Evolutionary conservation across 805 yeast genomes (phyloP).

Genomic region (Starmerella ratchasimensis): DNA sequence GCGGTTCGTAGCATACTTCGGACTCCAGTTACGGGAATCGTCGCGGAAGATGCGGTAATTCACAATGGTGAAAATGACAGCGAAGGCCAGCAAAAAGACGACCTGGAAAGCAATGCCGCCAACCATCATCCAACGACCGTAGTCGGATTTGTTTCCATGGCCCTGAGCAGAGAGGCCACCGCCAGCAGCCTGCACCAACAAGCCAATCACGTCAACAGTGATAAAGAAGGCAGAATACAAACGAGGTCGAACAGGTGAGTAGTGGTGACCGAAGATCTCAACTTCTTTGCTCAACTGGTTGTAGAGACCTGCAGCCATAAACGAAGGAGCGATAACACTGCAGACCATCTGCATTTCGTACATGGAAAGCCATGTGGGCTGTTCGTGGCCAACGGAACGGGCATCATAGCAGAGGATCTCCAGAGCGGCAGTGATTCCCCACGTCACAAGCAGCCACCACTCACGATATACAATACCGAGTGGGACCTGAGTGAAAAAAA

Average conservation of each 20-base stretch:
- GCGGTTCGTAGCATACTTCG: conserved; percentile 13
- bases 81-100: conserved; percentile 47
- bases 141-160: conserved; percentile 30
- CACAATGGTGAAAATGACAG: conserved; percentile 37
- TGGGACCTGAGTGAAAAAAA: conserved; percentile 31
- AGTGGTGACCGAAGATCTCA: conserved; percentile 44
- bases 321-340: conserved; percentile 68
- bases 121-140: conserved; percentile 55
- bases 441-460: conserved; percentile 51
- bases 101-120: conserved; percentile 74
- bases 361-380: conserved; percentile 26
- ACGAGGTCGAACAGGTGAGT: conserved; percentile 41
- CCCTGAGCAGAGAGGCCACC: conserved; percentile 50
- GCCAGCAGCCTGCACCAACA: conserved; percentile 58
- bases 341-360: conserved; percentile 54
- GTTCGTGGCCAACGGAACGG: conserved; percentile 35
- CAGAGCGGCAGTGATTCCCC: conserved; percentile 40
- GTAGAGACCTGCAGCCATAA: conserved; percentile 73
- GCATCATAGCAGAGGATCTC: conserved; percentile 61
- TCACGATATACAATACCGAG: conserved; percentile 37
- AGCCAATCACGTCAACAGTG: conserved; percentile 46
- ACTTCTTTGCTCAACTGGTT: conserved; percentile 53
- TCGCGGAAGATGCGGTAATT: conserved; percentile 6
- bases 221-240: conserved; percentile 52
- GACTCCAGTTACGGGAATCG: conserved; percentile 10